Base-by-base conservation (phyloP, 495 filamentous ascomycete genomes). In the Thermothielavioides terrestris region DNA sequence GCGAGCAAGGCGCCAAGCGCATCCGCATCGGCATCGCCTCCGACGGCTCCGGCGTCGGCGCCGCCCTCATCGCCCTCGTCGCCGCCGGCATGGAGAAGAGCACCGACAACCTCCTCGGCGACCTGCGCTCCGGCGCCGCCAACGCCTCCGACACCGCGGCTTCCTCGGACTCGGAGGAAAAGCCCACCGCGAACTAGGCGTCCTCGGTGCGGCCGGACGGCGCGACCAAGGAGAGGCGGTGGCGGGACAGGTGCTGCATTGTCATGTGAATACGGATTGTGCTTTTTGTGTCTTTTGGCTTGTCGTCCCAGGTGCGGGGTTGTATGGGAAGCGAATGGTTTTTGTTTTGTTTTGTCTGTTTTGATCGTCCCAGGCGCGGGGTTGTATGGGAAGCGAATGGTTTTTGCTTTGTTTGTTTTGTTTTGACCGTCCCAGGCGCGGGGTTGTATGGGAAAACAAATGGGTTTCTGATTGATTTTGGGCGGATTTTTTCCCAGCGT, bases 11-110 rank as follows among this genome's bases (percentile, higher is more conserved):
- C 8, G 87, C 91, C 46, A 81, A 84, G 66, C 83, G 80, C 65
- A 78, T 96, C 52, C 75, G 86, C 35, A 94, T 96, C 57, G 90
- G 89, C 11, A 88, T 95, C 66, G 90, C 90, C 45, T 91, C 92
- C 77, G 90, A 96, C 69, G 90, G 90, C 40, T 85, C 80, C 49
- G 90, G 90, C 45, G 90, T 96, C 40, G 90, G 90, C 23, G 90
- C 90, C 8, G 90, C 90, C 41, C 65, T 96, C 57, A 95, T 94
- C 66, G 90, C 90, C 27, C 74, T 94, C 12, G 84, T 91, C 1
- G 76, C 77, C 2, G 72, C 71, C 14, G 62, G 63, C 30, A 77
- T 75, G 72, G 73, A 77, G 61, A 68, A 69, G 61, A 61, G 17
- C 25, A 42, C 15, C 34, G 40, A 12, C 42, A 50, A 46, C n/a